These are phyloP conservation scores for Claviceps paspali DNA, from an alignment of 2,329 filamentous ascomycete genomes.

Conservation along the genomic window DNA sequence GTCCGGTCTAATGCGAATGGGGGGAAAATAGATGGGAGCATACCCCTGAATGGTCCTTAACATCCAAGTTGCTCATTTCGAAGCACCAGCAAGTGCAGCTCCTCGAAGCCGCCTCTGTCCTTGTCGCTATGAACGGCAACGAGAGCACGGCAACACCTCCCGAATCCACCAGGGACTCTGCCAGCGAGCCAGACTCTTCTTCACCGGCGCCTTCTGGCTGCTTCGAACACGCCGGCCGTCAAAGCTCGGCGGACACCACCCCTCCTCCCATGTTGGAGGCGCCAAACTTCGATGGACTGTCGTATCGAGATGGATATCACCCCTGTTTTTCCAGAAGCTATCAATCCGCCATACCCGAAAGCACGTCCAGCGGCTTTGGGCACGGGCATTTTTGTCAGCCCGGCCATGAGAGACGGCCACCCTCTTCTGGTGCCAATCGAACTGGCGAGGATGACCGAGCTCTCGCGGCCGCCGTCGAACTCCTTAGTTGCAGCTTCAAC, in stretches of 20 bases:
- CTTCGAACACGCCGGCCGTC: constrained; percentile 60
- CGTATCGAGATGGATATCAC: constrained; percentile 40
- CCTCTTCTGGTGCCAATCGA: constrained; percentile 61
- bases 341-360: constrained; percentile 47
- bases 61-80: constrained; percentile 93
- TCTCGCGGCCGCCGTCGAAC: constrained; percentile 75
- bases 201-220: constrained; percentile 71
- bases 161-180: constrained; percentile 49
- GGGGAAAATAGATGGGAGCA: constrained; percentile 75
- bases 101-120: constrained; percentile 88
- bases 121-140: constrained; percentile 70
- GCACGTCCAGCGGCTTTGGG: constrained; percentile 29
- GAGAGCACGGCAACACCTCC: constrained; percentile 43
- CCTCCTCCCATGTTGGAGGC: constrained; percentile 67
- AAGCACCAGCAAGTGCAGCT: constrained; percentile 99
- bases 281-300: constrained; percentile 35
- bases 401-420: constrained; percentile 62
- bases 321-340: constrained; percentile 60
- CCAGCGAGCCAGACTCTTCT: constrained; percentile 67
- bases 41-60: constrained; percentile 93
- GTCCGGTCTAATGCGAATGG: constrained; percentile 6
- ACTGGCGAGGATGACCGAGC: constrained; percentile 74
- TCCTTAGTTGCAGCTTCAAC: constrained; percentile 81
- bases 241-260: constrained; percentile 83
- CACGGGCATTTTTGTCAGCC: constrained; percentile 52